Percentiles rank a stretch among this genome's conserved stretches.
Evolutionary conservation across 768 basidiomycete species (phyloP).

Genomic region (Mycena latifolia): DNA sequence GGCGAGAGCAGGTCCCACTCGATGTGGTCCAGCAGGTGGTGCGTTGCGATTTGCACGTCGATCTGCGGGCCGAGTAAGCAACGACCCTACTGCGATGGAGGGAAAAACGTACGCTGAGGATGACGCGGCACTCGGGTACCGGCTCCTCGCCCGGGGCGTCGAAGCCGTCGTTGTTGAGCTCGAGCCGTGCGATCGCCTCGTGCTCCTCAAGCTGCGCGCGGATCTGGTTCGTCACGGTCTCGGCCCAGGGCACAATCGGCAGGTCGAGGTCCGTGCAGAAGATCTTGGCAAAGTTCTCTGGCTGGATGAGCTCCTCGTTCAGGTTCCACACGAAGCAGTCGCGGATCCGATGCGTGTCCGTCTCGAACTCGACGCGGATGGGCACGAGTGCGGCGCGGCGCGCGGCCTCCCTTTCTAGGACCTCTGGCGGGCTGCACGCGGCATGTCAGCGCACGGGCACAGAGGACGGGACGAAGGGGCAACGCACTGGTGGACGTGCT

Average conservation of each 20-base stretch:
- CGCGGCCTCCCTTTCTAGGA: slow-evolving; percentile 72
- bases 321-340: slow-evolving; percentile 98
- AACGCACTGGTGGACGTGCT: slow-evolving; percentile 84
- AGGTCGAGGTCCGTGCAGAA: slow-evolving; percentile 94
- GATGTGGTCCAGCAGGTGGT: slow-evolving; percentile 94
- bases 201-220: slow-evolving; percentile 93
- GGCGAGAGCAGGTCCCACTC: slow-evolving; percentile 99
- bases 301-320: slow-evolving; percentile 87
- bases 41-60: slow-evolving; percentile 94
- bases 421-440: slow-evolving; percentile 67
- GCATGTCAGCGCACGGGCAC: slow-evolving; percentile 24
- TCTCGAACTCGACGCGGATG: slow-evolving; percentile 96
- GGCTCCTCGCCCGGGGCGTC: slow-evolving; percentile 62
- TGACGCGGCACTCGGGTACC: slow-evolving; percentile 83
- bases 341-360: slow-evolving; percentile 89
- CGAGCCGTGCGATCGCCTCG: slow-evolving; percentile 84
- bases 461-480: slow-evolving; percentile 32
- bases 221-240: slow-evolving; percentile 89
- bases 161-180: slow-evolving; percentile 65
- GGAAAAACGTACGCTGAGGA: slow-evolving; percentile 72
- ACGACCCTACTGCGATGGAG: neutral
- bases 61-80: slow-evolving; percentile 65
- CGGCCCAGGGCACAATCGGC: slow-evolving; percentile 69
- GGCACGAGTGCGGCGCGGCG: slow-evolving; percentile 76
- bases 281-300: slow-evolving; percentile 85